phyloP scores from a whole-genome alignment of 2,329 filamentous ascomycete genomes.

The Scedosporium aurantiacum region DNA sequence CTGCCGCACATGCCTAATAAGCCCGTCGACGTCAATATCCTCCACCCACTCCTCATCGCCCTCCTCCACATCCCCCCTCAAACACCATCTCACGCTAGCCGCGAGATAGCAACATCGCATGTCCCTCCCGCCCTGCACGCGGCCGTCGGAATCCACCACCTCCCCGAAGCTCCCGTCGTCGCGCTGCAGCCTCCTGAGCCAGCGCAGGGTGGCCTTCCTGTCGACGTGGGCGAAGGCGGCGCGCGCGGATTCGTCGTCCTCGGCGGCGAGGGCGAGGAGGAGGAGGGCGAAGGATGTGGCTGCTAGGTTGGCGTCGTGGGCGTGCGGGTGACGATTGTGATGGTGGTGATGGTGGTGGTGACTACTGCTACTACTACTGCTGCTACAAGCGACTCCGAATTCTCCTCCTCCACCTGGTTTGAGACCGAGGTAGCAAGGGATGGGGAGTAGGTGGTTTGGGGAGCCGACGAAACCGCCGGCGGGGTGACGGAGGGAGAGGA shows the following conservation, averaged over 20 bases:
- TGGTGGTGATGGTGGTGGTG: background rate
- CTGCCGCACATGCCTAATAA: constrained; percentile 59
- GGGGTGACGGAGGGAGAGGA: constrained; percentile 76
- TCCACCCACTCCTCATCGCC: constrained; percentile 43
- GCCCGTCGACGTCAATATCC: constrained; percentile 63
- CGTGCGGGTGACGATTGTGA: background rate
- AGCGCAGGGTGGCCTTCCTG: constrained; percentile 54
- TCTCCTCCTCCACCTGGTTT: no score
- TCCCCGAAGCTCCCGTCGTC: constrained; percentile 87
- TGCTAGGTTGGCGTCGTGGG: constrained; percentile 56
- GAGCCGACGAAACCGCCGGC: constrained; percentile 82
- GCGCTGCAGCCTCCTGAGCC: constrained; percentile 69
- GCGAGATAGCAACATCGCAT: constrained; percentile 83
- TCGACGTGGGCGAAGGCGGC: constrained; percentile 52
- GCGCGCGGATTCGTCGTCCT: constrained; percentile 23
- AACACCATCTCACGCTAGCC: constrained; percentile 68
- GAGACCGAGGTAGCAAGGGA: constrained; percentile 14
- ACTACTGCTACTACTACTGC: background rate
- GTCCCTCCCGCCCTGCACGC: constrained; percentile 68
- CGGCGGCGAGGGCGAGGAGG: constrained; percentile 50
- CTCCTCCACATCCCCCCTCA: constrained; percentile 49
- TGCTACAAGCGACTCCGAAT: no score
- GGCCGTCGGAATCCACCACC: constrained; percentile 46
- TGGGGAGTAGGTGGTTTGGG: constrained; percentile 50
- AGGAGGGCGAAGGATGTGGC: constrained; percentile 84